Base-by-base conservation (phyloP, 2,329 filamentous ascomycete species). In the Alternaria panax region DNA sequence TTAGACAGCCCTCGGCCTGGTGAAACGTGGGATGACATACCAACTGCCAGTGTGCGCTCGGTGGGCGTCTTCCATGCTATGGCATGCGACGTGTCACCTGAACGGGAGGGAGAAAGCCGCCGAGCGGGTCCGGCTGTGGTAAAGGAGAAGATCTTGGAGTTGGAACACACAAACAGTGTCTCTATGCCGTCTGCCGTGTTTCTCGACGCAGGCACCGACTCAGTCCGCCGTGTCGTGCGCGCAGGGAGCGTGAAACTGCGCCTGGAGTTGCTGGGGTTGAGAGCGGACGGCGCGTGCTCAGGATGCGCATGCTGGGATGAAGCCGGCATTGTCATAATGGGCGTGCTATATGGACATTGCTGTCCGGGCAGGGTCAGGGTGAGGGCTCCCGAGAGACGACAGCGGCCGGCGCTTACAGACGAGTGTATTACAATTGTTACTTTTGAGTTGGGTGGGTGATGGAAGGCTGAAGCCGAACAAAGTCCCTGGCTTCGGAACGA, bases 1-100 rank as follows among this genome's bases (percentile, higher is more conserved):
- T 67, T 56, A 70, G 53, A 59, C 34, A 25, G 32, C 16, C 16
- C 12, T 30, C 34, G 38, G 52, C 9, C 28, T 41, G 34, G 30
- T 22, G 27, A 24, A 12, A 38, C 38, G 16, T n/a, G 41, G 30
- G 36, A 48, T 34, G 20, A 68, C 85, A 63, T 81, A 91, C 90
- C 90, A 60, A 92, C 86, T 59, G 93, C 92, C 64, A 96, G 88
- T 0, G 92, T 94, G 70, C 90, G 86, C 77, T 96, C 92, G 1
- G 90, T 87, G n/a, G 87, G 84, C 2, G 91, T 91, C 48, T 85
- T 85, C 88, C 90, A 94, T 53, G 90, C 84, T 50, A 95, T 80
- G 0, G 88, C 87, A 43, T 38, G 81, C 57, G 86, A 75, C 59
- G 86, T 77, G 68, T 86, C 76, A 59, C 59, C 48, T 48, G 67